Conservation (phyloP, 129 eudicot genomes). For the Flaveria sonorensis region DNA sequence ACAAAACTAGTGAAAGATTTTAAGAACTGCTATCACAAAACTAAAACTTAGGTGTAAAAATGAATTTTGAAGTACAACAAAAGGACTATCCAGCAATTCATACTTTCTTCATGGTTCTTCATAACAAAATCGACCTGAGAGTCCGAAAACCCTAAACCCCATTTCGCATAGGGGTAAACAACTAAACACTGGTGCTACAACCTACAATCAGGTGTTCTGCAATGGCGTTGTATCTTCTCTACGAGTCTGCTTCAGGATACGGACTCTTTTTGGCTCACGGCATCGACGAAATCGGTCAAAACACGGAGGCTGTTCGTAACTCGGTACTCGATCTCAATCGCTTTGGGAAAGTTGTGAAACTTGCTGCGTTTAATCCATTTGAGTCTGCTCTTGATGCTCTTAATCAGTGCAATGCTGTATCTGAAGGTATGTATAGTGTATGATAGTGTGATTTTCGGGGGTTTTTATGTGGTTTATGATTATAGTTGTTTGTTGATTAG, state of each 20-base stretch:
- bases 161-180: background rate
- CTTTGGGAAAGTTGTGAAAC: constrained; percentile 75
- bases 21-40: background rate
- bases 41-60: background rate
- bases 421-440: constrained; percentile 22
- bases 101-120: background rate
- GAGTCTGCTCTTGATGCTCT: constrained; percentile 84
- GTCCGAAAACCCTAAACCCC: constrained; percentile 36
- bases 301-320: constrained; percentile 82
- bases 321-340: constrained; percentile 70
- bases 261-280: constrained; percentile 62
- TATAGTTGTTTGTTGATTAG: constrained; percentile 1
- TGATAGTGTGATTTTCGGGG: background rate
- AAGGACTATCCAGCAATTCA: background rate
- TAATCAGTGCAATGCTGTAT: constrained; percentile 72
- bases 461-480: background rate
- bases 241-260: constrained; percentile 85
- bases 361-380: constrained; percentile 67
- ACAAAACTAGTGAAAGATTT: background rate
- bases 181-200: background rate
- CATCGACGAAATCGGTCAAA: constrained; percentile 82
- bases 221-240: constrained; percentile 63
- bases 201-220: constrained; percentile 9
- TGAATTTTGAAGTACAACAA: background rate
- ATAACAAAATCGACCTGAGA: background rate